A percentile compares a stretch with the other conserved stretches of the same genome.
These are phyloP conservation scores for Didymella pomorum DNA, from an alignment of 2,329 filamentous ascomycete species.

Conservation along the genomic window DNA sequence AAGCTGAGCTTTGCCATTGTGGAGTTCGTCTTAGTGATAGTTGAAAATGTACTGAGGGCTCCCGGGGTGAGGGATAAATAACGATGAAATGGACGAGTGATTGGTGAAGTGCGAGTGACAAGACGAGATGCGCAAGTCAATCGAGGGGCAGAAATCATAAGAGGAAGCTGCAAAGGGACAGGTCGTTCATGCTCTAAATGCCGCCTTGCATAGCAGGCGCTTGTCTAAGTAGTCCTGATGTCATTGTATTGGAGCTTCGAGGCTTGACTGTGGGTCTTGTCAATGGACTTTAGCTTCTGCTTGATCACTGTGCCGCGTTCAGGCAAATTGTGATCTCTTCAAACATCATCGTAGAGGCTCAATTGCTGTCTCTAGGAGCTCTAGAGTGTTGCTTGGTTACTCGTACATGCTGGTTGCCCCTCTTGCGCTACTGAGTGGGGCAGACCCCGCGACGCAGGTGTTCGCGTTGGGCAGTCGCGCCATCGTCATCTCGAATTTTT, in stretches of 20 bases:
- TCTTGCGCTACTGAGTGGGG: conserved; percentile 11
- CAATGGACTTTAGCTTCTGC: background rate
- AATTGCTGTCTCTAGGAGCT: background rate
- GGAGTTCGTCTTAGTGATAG: conserved; percentile 1
- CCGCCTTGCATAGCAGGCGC: conserved; percentile 13
- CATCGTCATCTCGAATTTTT: conserved; percentile 34
- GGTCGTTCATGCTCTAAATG: conserved; percentile 12
- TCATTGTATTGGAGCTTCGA: conserved; percentile 17
- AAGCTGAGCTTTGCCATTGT: conserved; percentile 50
- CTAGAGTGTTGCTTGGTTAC: background rate
- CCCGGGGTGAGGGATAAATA: background rate
- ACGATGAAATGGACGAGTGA: conserved; percentile 16
- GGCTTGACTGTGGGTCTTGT: conserved; percentile 13
- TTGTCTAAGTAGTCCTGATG: conserved; percentile 23
- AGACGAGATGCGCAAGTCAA: conserved; percentile 8
- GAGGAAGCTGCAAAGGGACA: conserved; percentile 11
- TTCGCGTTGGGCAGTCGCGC: conserved; percentile 22
- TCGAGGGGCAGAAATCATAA: conserved; percentile 21
- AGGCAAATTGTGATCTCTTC: too few species aligned
- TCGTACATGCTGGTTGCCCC: conserved; percentile 7
- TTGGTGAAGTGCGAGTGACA: conserved; percentile 5
- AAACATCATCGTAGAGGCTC: background rate
- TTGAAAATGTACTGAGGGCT: too few species aligned
- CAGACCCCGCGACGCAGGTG: conserved; percentile 9
- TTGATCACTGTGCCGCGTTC: background rate